Evolutionary conservation across 2,329 filamentous ascomycete species (phyloP).

Genomic region (Aspergillus sergii): DNA sequence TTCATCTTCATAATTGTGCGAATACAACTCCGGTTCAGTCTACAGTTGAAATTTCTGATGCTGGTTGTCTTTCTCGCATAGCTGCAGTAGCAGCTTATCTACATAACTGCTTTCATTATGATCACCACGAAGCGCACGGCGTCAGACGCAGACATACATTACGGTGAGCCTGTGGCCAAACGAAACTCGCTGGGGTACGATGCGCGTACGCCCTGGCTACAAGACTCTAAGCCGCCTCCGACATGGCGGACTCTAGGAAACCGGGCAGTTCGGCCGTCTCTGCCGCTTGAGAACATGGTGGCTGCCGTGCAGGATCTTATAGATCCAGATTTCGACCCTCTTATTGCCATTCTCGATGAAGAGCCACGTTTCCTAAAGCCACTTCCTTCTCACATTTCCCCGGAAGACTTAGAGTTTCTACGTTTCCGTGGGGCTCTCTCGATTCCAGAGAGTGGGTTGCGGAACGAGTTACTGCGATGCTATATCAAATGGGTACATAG

Average conservation of each 20-base stretch:
- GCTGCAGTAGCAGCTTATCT: conserved; percentile 20
- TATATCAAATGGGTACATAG: conserved; percentile 87
- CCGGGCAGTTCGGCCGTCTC: conserved; percentile 30
- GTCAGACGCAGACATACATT: conserved; percentile 22
- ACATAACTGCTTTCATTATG: conserved; percentile 20
- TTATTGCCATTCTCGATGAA: conserved; percentile 40
- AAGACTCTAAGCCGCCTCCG: conserved; percentile 26
- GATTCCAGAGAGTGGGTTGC: conserved; percentile 67
- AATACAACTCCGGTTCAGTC: not conserved
- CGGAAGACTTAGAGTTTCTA: conserved; percentile 78
- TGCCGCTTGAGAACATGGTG: conserved; percentile 42
- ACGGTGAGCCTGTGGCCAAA: conserved; percentile 23
- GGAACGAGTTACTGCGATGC: conserved; percentile 74
- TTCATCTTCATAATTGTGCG: conserved; percentile 1
- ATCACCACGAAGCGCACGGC: conserved; percentile 32
- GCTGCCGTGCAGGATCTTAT: conserved; percentile 41
- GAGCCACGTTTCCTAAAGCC: conserved; percentile 71
- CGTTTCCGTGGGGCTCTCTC: conserved; percentile 77
- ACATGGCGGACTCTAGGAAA: conserved; percentile 33
- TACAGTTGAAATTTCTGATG: conserved; percentile 1
- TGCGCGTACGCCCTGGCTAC: conserved; percentile 35
- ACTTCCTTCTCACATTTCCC: conserved; percentile 70
- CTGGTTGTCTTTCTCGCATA: not conserved
- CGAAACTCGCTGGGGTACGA: conserved; percentile 32
- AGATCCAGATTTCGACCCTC: conserved; percentile 42